phyloP scores from a whole-genome alignment of 176 grass and related monocot genomes.

The Stipa capillata region DNA sequence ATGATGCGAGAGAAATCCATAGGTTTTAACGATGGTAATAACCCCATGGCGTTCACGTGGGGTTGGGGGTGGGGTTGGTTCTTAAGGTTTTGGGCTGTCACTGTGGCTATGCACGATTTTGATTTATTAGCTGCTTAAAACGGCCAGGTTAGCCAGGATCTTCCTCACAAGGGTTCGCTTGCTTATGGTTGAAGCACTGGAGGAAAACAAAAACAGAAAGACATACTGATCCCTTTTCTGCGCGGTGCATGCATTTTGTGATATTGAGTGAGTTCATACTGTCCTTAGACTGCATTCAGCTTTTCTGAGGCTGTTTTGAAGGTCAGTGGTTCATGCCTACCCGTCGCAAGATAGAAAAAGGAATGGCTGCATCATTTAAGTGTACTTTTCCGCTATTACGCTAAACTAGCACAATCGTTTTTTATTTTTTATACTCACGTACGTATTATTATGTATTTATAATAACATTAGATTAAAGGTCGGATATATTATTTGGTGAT shows the following conservation, averaged over 20 bases:
- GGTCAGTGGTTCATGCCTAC: not conserved
- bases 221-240: not conserved
- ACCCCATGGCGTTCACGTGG: conserved; percentile 41
- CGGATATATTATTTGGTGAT: no score
- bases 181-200: not conserved
- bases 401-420: no score
- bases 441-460: no score
- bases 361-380: not conserved
- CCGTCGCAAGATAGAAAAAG: no score
- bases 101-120: not conserved
- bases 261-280: no score
- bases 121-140: conserved; percentile 15
- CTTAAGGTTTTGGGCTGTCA: not conserved
- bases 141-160: not conserved
- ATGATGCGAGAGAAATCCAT: conserved; percentile 32
- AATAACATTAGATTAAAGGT: no score
- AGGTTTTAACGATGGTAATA: conserved; percentile 52
- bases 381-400: not conserved
- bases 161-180: conserved; percentile 27
- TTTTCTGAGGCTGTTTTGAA: not conserved
- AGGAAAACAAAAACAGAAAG: not conserved
- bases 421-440: no score
- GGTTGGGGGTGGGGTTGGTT: not conserved
- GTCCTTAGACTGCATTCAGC: no score
- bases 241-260: no score